phyloP scores from a whole-genome alignment of 805 yeast species.

The Candida palmyrensis region DNA sequence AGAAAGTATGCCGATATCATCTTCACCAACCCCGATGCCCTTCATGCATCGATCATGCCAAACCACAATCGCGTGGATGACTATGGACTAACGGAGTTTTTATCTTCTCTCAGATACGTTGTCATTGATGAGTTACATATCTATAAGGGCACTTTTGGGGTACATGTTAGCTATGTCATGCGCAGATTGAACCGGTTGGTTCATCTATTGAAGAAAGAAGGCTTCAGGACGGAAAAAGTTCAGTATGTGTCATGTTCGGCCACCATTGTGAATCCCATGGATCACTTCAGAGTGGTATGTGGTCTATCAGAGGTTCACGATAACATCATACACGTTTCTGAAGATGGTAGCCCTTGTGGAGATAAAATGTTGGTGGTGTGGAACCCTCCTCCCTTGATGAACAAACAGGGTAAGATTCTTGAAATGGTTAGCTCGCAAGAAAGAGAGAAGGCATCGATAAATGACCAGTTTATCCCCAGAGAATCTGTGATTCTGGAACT shows the following conservation, averaged over 20 bases:
- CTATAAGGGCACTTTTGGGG: slow-evolving; percentile 87
- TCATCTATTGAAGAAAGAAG: slow-evolving; percentile 20
- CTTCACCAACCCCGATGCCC: slow-evolving; percentile 92
- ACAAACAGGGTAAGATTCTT: slow-evolving; percentile 45
- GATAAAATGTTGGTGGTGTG: slow-evolving; percentile 71
- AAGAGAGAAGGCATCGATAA: background rate
- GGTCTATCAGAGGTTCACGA: slow-evolving; percentile 45
- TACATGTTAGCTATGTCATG: slow-evolving; percentile 84
- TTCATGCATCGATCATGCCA: slow-evolving; percentile 83
- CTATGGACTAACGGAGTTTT: slow-evolving; percentile 61
- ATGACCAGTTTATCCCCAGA: slow-evolving; percentile 29
- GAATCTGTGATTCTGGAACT: slow-evolving; percentile 71
- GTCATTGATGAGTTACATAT: slow-evolving; percentile 85
- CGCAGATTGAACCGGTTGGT: slow-evolving; percentile 71
- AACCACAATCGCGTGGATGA: slow-evolving; percentile 42
- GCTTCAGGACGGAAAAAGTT: background rate
- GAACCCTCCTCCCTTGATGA: slow-evolving; percentile 71
- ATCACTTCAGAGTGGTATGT: slow-evolving; percentile 70
- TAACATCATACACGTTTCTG: slow-evolving; percentile 49
- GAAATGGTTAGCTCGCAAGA: background rate
- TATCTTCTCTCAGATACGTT: slow-evolving; percentile 60
- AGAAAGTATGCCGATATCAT: slow-evolving; percentile 68
- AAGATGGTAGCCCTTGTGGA: slow-evolving; percentile 91
- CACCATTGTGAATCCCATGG: slow-evolving; percentile 68
- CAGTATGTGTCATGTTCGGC: slow-evolving; percentile 88